Conservation (phyloP, 2,329 filamentous ascomycete species). For the Leptographium lundbergii region DNA sequence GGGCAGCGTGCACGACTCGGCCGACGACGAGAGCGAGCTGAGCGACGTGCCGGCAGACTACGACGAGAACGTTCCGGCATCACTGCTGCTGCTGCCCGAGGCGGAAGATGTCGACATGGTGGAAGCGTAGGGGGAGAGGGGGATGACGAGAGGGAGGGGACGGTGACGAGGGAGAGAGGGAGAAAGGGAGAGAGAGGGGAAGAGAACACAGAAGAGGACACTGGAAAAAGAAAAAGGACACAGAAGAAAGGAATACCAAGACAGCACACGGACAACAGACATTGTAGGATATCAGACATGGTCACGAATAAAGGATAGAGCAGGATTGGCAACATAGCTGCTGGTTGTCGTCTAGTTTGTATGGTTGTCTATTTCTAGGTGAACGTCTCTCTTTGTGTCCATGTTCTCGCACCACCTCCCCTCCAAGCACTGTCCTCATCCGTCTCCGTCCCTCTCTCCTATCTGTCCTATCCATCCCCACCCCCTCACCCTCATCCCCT, state of each 20-base stretch:
- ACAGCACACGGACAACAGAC: too few relatives aligned
- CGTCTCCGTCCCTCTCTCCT: background rate
- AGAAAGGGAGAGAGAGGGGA: background rate
- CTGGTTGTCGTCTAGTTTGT: background rate
- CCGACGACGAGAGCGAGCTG: constrained; percentile 57
- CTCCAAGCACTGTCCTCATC: background rate
- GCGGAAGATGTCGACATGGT: constrained; percentile 6
- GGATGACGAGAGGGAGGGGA: background rate
- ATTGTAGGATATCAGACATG: too few relatives aligned
- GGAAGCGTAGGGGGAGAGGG: constrained; percentile 4
- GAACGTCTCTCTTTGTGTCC: background rate
- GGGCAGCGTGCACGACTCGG: constrained; percentile 50
- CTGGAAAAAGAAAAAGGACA: too few relatives aligned
- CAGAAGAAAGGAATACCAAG: too few relatives aligned
- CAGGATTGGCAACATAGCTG: background rate
- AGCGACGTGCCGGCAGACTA: constrained; percentile 50
- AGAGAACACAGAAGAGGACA: too few relatives aligned
- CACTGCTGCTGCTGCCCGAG: constrained; percentile 36
- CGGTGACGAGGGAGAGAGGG: background rate
- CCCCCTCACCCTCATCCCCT: constrained; percentile 27
- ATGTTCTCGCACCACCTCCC: background rate
- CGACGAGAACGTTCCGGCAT: constrained; percentile 42
- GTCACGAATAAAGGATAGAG: too few relatives aligned
- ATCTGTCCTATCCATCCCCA: background rate
- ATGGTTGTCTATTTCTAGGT: background rate